Percentiles rank a stretch among this genome's conserved stretches.
Conservation (phyloP, 1,284 basidiomycete species). For the Moesziomyces antarcticus region DNA sequence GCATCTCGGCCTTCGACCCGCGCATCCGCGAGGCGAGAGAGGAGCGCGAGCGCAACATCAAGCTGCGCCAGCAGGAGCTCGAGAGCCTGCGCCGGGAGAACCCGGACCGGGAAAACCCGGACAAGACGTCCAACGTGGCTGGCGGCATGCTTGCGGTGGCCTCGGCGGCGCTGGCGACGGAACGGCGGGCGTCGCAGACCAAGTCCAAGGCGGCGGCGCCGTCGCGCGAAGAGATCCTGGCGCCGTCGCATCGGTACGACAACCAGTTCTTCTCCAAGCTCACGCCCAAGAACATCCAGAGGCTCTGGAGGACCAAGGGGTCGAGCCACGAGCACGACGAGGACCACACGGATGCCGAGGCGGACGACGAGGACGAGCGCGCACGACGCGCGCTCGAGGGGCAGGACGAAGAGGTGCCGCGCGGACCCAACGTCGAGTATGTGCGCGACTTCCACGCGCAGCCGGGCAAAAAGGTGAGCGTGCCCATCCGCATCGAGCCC, state of each 20-base stretch:
- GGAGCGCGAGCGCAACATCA: constrained; percentile 64
- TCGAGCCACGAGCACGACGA: constrained; percentile 38
- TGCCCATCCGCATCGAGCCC: constrained; percentile 93
- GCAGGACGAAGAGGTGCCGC: constrained; percentile 63
- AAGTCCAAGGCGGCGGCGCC: constrained; percentile 27
- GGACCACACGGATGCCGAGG: constrained; percentile 46
- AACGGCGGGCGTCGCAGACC: constrained; percentile 18
- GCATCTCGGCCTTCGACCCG: constrained; percentile 62
- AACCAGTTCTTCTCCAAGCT: constrained; percentile 65
- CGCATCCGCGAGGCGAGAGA: constrained; percentile 61
- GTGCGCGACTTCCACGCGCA: constrained; percentile 84
- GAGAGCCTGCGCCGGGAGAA: constrained; percentile 55
- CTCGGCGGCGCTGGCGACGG: constrained; percentile 27
- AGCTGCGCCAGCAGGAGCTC: constrained; percentile 58
- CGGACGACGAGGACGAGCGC: constrained; percentile 68
- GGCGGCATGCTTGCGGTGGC: constrained; percentile 47
- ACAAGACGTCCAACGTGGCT: constrained; percentile 39
- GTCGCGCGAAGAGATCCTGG: constrained; percentile 61
- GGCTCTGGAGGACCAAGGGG: constrained; percentile 61
- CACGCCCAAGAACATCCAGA: constrained; percentile 62
- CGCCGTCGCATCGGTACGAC: constrained; percentile 63
- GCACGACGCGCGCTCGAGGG: constrained; percentile 61
- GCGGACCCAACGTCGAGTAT: constrained; percentile 71
- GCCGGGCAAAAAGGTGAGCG: constrained; percentile 86
- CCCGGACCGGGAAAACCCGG: constrained; percentile 54